Conservation (phyloP, 441 rosid species). For the Populus hybrid region DNA sequence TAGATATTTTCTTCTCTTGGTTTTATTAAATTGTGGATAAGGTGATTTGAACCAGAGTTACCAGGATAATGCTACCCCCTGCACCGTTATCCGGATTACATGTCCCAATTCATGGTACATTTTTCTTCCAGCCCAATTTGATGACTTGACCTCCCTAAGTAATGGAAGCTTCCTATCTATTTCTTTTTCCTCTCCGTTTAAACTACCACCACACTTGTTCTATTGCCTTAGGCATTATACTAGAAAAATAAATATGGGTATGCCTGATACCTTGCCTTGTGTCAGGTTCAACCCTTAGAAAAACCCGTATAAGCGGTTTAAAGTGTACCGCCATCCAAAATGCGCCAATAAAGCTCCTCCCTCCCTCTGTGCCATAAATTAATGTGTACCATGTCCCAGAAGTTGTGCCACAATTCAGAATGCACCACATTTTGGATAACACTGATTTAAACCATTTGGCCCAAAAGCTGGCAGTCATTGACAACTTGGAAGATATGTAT, state of each 20-base stretch:
- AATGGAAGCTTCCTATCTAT: not conserved
- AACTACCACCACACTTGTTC: not conserved
- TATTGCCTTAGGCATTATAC: not conserved
- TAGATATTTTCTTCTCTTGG: not conserved
- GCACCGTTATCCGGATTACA: not conserved
- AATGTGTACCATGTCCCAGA: not conserved
- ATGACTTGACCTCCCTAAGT: not conserved
- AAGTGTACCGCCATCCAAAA: not conserved
- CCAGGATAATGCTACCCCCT: not conserved
- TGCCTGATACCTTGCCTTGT: not conserved
- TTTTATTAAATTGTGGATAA: too few relatives aligned
- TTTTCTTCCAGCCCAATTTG: not conserved
- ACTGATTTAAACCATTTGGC: not conserved
- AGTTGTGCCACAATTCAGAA: not conserved
- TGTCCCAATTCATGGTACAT: not conserved
- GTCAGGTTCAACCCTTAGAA: not conserved
- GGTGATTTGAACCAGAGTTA: not conserved
- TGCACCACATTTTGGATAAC: not conserved
- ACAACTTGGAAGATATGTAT: not conserved
- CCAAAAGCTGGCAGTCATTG: not conserved
- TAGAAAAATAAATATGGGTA: too few relatives aligned
- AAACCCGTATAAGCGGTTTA: not conserved
- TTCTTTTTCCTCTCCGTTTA: not conserved
- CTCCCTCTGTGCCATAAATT: not conserved
- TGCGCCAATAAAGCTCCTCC: not conserved